Conservation (phyloP, 1,139 yeast species). For the Arxiozyma slooffiae region DNA sequence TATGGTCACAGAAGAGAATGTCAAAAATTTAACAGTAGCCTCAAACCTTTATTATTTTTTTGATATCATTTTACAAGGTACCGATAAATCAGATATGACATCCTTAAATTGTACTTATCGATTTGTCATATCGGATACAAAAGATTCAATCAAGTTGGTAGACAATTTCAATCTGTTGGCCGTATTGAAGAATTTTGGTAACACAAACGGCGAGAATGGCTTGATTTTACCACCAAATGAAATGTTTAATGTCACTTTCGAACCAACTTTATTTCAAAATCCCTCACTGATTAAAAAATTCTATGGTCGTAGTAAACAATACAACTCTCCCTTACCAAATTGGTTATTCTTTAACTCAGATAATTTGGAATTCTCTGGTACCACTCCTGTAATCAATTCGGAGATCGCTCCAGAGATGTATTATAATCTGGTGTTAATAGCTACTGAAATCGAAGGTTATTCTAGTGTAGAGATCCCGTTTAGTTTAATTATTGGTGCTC, state of each 20-base stretch:
- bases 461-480: slow-evolving; percentile 66
- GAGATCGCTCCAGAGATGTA: slow-evolving; percentile 75
- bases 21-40: slow-evolving; percentile 21
- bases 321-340: slow-evolving; percentile 80
- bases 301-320: slow-evolving; percentile 64
- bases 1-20: slow-evolving; percentile 44
- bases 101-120: slow-evolving; percentile 40
- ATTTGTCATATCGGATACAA: slow-evolving; percentile 48
- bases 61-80: slow-evolving; percentile 47
- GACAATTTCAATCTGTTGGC: slow-evolving; percentile 35
- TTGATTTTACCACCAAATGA: slow-evolving; percentile 65
- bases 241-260: slow-evolving; percentile 53
- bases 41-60: slow-evolving; percentile 31
- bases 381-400: slow-evolving; percentile 79
- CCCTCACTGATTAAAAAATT: slow-evolving; percentile 47
- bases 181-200: slow-evolving; percentile 48
- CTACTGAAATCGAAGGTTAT: slow-evolving; percentile 67
- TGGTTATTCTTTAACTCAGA: slow-evolving; percentile 69
- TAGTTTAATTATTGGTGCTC: slow-evolving; percentile 76
- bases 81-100: slow-evolving; percentile 45
- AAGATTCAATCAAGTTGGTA: slow-evolving; percentile 41
- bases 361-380: slow-evolving; percentile 66
- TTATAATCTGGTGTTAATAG: slow-evolving; percentile 67
- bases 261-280: slow-evolving; percentile 42
- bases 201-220: slow-evolving; percentile 65